Percentiles rank a stretch among this genome's conserved stretches.
These are phyloP conservation scores for Gymnopilus junonius DNA, from an alignment of 768 basidiomycete species.

Conservation along the genomic window DNA sequence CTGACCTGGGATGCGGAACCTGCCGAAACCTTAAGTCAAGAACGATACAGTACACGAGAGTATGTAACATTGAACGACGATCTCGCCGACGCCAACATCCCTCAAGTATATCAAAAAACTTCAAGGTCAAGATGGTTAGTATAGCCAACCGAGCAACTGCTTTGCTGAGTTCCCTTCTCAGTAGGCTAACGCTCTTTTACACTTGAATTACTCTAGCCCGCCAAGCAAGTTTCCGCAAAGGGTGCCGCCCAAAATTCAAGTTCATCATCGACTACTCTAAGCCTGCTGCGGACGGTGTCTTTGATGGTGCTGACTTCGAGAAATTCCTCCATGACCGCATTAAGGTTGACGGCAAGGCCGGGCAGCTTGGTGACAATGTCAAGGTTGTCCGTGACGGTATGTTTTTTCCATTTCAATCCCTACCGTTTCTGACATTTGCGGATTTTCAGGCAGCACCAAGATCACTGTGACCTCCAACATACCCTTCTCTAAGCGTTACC, in stretches of 20 bases:
- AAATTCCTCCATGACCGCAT: conserved; percentile 95
- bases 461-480: conserved; percentile 86
- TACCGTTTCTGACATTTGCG: background rate
- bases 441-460: conserved; percentile 68
- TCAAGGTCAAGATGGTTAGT: conserved; percentile 11
- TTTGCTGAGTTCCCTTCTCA: conserved; percentile 19
- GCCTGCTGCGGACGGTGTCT: conserved; percentile 66
- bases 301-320: conserved; percentile 65
- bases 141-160: conserved; percentile 5
- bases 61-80: too few relatives aligned
- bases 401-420: conserved; percentile 25
- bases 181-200: conserved; percentile 59
- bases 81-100: conserved; percentile 32
- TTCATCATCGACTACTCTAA: conserved; percentile 87
- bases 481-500: conserved; percentile 95
- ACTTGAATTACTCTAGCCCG: conserved; percentile 56
- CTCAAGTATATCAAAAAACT: too few relatives aligned
- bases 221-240: conserved; percentile 56
- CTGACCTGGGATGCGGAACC: too few relatives aligned
- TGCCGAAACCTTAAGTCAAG: too few relatives aligned
- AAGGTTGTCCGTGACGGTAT: conserved; percentile 86
- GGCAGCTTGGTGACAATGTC: conserved; percentile 89
- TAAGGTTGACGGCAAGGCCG: conserved; percentile 91
- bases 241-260: conserved; percentile 64
- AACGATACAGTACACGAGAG: too few relatives aligned